Conservation (phyloP, 192 early-diverging fungal genomes). For the Backusella tuberculispora region DNA sequence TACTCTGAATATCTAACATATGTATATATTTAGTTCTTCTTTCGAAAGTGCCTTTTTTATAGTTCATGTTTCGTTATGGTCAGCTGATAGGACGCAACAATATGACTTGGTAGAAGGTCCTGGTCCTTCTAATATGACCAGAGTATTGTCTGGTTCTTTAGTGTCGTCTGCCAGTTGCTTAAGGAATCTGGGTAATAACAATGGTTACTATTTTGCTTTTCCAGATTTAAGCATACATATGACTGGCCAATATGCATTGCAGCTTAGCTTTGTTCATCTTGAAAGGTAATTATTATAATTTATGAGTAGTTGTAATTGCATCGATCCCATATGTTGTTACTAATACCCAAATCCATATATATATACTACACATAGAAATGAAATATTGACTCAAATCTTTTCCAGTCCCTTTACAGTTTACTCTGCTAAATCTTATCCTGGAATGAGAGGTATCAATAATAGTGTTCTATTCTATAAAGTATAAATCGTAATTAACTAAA, state of each 20-base stretch:
- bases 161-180: constrained; percentile 62
- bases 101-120: constrained; percentile 47
- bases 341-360: no score
- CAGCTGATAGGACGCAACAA: constrained; percentile 57
- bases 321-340: not conserved
- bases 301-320: not conserved
- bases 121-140: constrained; percentile 57
- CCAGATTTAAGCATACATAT: constrained; percentile 77
- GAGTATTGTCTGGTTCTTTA: constrained; percentile 62
- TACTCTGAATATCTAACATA: not conserved
- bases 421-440: constrained; percentile 77
- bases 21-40: not conserved
- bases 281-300: constrained; percentile 49
- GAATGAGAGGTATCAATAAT: constrained; percentile 74
- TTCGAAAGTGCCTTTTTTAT: constrained; percentile 52
- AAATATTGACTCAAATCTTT: constrained; percentile 53
- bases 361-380: constrained; percentile 2
- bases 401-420: constrained; percentile 78
- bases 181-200: constrained; percentile 57
- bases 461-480: not conserved
- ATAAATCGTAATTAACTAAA: not conserved
- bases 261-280: constrained; percentile 71
- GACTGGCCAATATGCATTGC: constrained; percentile 71
- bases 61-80: constrained; percentile 65
- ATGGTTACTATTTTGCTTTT: constrained; percentile 79